Evolutionary conservation across 2,329 filamentous ascomycete species (phyloP).

Genomic region (Mycosphaerella sp.): DNA sequence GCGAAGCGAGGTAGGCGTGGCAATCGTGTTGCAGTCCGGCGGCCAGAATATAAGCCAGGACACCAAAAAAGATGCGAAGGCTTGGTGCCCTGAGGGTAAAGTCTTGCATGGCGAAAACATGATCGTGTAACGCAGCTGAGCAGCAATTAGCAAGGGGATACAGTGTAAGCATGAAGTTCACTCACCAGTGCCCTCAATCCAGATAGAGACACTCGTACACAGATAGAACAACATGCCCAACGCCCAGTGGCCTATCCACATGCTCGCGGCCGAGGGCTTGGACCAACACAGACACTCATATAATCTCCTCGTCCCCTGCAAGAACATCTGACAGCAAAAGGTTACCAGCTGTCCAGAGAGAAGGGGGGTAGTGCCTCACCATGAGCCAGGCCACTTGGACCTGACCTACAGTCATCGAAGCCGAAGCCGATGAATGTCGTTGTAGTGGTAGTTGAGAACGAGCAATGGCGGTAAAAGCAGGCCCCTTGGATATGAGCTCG

Average conservation of each 20-base stretch:
- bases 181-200: constrained; percentile 74
- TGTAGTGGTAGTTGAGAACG: constrained; percentile 12
- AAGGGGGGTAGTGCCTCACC: constrained; percentile 1
- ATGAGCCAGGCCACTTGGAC: constrained; percentile 62
- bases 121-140: constrained; percentile 31
- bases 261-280: constrained; percentile 63
- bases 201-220: constrained; percentile 65
- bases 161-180: constrained; percentile 7
- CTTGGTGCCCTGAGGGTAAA: constrained; percentile 38
- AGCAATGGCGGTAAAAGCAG: constrained; percentile 46
- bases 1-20: constrained; percentile 42
- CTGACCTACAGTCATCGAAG: constrained; percentile 55
- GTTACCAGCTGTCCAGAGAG: not conserved
- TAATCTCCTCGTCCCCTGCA: constrained; percentile 69
- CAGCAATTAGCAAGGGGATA: constrained; percentile 4
- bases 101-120: constrained; percentile 33
- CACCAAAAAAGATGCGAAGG: constrained; percentile 49
- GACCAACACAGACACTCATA: constrained; percentile 64
- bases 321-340: constrained; percentile 46
- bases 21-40: constrained; percentile 65
- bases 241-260: constrained; percentile 81
- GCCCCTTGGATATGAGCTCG: constrained; percentile 48
- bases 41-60: constrained; percentile 61
- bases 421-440: constrained; percentile 12
- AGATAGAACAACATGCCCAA: constrained; percentile 74